Percentiles rank a stretch among this genome's conserved stretches.
These are phyloP conservation scores for Skeletonema potamos DNA, from an alignment of 108 stramenopile genomes.

Conservation along the genomic window DNA sequence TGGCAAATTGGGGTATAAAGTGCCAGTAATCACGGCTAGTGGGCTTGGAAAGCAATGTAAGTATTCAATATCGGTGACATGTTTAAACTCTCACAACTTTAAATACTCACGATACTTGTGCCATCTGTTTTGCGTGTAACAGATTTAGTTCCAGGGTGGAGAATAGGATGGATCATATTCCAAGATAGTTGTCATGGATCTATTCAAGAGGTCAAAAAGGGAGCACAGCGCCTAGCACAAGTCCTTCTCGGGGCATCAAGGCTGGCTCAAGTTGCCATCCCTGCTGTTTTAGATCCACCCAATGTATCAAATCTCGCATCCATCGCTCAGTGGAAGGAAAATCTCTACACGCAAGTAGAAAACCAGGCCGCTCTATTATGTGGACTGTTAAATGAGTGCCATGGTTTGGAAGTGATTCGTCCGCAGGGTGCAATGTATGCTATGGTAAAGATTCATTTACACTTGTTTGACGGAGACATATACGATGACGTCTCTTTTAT, in stretches of 20 bases:
- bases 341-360: slow-evolving; percentile 58
- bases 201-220: slow-evolving; percentile 66
- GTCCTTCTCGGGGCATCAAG: slow-evolving; percentile 80
- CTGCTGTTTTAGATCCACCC: slow-evolving; percentile 57
- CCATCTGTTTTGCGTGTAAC: neutral
- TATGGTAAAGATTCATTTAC: slow-evolving; percentile 70
- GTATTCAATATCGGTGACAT: neutral
- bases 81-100: neutral
- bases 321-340: slow-evolving; percentile 61
- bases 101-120: neutral
- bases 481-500: slow-evolving; percentile 78
- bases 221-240: slow-evolving; percentile 80
- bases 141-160: slow-evolving; percentile 91
- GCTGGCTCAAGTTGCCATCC: slow-evolving; percentile 80
- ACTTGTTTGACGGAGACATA: slow-evolving; percentile 45
- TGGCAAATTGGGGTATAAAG: slow-evolving; percentile 50
- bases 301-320: slow-evolving; percentile 34
- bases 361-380: slow-evolving; percentile 65
- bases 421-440: slow-evolving; percentile 92
- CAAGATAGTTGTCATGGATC: slow-evolving; percentile 68
- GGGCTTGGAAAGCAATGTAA: slow-evolving; percentile 92
- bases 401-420: slow-evolving; percentile 63
- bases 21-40: slow-evolving; percentile 86
- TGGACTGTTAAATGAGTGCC: slow-evolving; percentile 50
- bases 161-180: slow-evolving; percentile 85